Evolutionary conservation across 257 asterid genomes (phyloP), one percentile per base, ranked within the genome.

Genomic region (Petrea volubilis): DNA sequence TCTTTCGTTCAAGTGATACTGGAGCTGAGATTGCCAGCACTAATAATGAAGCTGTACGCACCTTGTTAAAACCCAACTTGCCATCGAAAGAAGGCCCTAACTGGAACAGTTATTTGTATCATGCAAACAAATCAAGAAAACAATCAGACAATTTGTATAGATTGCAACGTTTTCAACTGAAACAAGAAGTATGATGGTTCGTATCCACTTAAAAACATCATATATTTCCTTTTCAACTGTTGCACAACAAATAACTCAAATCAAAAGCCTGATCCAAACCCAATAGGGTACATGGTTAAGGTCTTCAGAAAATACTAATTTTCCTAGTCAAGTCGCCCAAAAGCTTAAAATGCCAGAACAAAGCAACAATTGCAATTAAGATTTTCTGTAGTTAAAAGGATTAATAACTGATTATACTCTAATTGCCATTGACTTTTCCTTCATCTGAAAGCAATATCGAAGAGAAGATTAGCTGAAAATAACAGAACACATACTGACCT

Each of bases 11-110:
- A 62, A 80, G 24, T 31, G 96, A 95, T 17, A 95, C 88, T 21
- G 99, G 98, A 58, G 96, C 93, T 49, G 98, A 90, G 75, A 83
- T 82, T 69, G 95, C 91, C 67, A 95, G 77, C 74, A 84, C 90
- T 64, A 95, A 72, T 27, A 86, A 78, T 61, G 96, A 89, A 74
- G 86, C 81, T 24, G 84, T 77, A 70, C 87, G 85, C 4, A 52
- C 73, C 53, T 80, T 83, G 78, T 79, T 85, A 49, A 80, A 81
- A 18, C 75, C 80, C 86, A 90, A 78, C 58, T 78, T 80, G 57
- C 88, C 95, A 51, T 80, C 92, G 53, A 74, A 74, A 46, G 91
- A 85, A 78, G 97, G 96, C 79, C 90, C 98, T 62, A 95, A 79
- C 98, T 91, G 91, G 52, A 38, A 60, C 61, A 78, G 73, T 70